Percentiles rank a stretch among this genome's conserved stretches.
These are phyloP conservation scores for Phialocephala sp. DNA, from an alignment of 2,329 filamentous ascomycete species.

Conservation along the genomic window DNA sequence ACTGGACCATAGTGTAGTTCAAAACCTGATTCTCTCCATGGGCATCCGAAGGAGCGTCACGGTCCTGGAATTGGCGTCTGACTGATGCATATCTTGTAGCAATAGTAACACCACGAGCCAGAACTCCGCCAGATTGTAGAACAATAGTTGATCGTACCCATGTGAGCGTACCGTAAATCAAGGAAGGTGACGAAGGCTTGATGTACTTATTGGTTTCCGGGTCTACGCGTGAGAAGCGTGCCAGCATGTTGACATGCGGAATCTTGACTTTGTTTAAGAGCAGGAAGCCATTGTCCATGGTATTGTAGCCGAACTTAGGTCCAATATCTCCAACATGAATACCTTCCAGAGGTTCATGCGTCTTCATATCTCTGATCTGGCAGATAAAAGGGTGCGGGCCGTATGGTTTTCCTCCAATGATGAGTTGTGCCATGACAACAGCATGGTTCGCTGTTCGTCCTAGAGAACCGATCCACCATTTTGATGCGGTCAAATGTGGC, in stretches of 20 bases:
- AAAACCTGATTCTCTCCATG: slow-evolving; percentile 74
- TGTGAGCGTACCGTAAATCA: slow-evolving; percentile 78
- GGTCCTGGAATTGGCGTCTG: slow-evolving; percentile 78
- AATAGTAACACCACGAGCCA: slow-evolving; percentile 79
- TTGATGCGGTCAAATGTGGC: slow-evolving; percentile 74
- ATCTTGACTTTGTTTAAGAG: slow-evolving; percentile 79
- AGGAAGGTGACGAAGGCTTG: slow-evolving; percentile 67
- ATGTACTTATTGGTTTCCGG: slow-evolving; percentile 71
- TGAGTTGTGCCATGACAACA: slow-evolving; percentile 79
- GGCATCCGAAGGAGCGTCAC: slow-evolving; percentile 63
- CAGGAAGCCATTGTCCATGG: slow-evolving; percentile 75
- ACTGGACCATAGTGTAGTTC: slow-evolving; percentile 83
- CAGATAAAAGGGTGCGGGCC: slow-evolving; percentile 82
- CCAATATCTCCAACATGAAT: slow-evolving; percentile 81
- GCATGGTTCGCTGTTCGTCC: slow-evolving; percentile 79
- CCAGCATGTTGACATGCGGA: slow-evolving; percentile 76
- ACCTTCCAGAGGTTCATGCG: slow-evolving; percentile 71
- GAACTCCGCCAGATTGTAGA: slow-evolving; percentile 71
- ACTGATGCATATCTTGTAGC: slow-evolving; percentile 77
- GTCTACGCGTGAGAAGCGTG: slow-evolving; percentile 73
- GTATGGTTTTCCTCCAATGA: slow-evolving; percentile 69
- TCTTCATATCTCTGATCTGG: slow-evolving; percentile 73
- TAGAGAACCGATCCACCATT: slow-evolving; percentile 86
- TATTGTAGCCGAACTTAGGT: slow-evolving; percentile 80
- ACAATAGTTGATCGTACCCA: slow-evolving; percentile 78